Conservation (phyloP, 805 yeast species). For the Monosporozyma yasuniensis region DNA sequence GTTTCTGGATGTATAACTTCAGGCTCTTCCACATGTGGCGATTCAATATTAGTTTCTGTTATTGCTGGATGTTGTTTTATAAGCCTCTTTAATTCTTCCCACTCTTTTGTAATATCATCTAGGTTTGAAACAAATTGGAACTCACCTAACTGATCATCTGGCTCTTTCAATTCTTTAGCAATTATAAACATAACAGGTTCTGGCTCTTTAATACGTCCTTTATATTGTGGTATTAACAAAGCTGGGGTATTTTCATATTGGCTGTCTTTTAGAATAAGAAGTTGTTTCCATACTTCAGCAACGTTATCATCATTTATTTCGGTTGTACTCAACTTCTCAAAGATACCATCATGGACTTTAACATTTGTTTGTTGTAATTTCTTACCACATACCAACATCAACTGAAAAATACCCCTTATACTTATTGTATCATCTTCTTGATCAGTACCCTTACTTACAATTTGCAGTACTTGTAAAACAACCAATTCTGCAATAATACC, state of each 20-base stretch:
- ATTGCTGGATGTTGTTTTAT: constrained; percentile 28
- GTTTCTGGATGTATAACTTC: too few species aligned
- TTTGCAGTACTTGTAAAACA: constrained; percentile 42
- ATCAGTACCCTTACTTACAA: constrained; percentile 40
- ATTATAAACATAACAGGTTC: constrained; percentile 3
- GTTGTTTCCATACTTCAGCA: constrained; percentile 39
- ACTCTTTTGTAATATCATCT: constrained; percentile 36
- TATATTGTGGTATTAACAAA: background rate
- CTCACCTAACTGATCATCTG: constrained; percentile 38
- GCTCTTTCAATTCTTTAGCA: constrained; percentile 3
- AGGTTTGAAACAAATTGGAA: constrained; percentile 29
- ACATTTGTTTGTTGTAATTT: constrained; percentile 36
- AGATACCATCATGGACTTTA: constrained; percentile 41
- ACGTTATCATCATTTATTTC: constrained; percentile 43
- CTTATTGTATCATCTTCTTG: constrained; percentile 39
- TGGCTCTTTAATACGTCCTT: background rate
- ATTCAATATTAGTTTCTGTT: constrained; percentile 7
- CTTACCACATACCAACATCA: constrained; percentile 47
- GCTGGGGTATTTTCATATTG: background rate
- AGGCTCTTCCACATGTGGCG: constrained; percentile 8
- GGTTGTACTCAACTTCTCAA: constrained; percentile 52
- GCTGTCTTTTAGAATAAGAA: constrained; percentile 39
- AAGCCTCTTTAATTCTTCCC: constrained; percentile 37
- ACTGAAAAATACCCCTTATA: constrained; percentile 38
- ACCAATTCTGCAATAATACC: constrained; percentile 49